These are phyloP conservation scores for Lepiota brunneoincarnata DNA, from an alignment of 768 basidiomycete species.

Conservation along the genomic window DNA sequence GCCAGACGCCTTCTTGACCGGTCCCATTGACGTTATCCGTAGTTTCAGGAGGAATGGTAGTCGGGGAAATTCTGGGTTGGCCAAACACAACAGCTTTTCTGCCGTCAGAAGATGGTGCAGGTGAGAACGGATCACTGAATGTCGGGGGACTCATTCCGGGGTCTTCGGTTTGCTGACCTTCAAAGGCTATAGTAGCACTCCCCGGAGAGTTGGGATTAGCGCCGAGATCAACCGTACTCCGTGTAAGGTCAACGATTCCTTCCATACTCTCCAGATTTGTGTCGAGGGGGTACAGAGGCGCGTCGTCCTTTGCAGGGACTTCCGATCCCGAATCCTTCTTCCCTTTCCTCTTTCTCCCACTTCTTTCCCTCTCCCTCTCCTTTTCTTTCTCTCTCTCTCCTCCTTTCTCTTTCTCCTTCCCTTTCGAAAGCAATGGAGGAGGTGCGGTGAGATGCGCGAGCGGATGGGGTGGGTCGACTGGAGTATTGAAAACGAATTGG, in stretches of 20 bases:
- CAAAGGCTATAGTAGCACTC: slow-evolving; percentile 38
- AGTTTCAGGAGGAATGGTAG: slow-evolving; percentile 5
- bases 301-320: not conserved
- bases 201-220: slow-evolving; percentile 37
- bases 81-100: not conserved
- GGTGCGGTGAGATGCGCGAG: not conserved
- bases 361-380: not conserved
- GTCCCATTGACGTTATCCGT: not conserved
- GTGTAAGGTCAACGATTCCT: slow-evolving; percentile 65
- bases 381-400: not conserved
- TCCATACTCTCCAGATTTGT: slow-evolving; percentile 75
- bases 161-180: slow-evolving; percentile 22
- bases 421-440: not conserved
- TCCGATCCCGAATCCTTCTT: not conserved
- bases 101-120: not conserved
- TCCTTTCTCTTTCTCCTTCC: not conserved
- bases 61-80: slow-evolving; percentile 12
- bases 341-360: slow-evolving; percentile 13
- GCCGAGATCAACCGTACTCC: slow-evolving; percentile 15
- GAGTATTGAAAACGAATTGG: not conserved
- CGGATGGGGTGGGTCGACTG: slow-evolving; percentile 8
- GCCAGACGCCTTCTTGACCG: slow-evolving; percentile 45
- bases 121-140: slow-evolving; percentile 41
- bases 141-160: slow-evolving; percentile 25
- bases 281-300: slow-evolving; percentile 49